Evolutionary conservation across 2,329 filamentous ascomycete species (phyloP).

Genomic region (Xylariaceae sp.): DNA sequence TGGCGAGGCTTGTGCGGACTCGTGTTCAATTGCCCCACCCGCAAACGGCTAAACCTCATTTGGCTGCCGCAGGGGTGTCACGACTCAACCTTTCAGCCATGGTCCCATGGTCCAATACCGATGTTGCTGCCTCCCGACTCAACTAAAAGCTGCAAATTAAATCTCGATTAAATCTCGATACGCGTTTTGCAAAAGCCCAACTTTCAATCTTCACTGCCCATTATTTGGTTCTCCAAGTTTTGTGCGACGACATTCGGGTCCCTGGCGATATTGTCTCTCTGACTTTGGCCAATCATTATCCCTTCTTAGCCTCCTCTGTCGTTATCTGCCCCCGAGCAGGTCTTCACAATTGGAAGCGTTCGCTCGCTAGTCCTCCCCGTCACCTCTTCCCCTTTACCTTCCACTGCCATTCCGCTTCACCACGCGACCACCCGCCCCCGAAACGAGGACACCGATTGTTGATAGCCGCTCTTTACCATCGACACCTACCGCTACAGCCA

Average conservation of each 20-base stretch:
- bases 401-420: constrained; percentile 5
- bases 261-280: constrained; percentile 20
- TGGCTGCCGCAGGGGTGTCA: constrained; percentile 9
- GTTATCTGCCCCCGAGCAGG: constrained; percentile 18
- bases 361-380: constrained; percentile 1
- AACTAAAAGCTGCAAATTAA: constrained; percentile 21
- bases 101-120: background rate
- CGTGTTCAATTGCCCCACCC: constrained; percentile 16
- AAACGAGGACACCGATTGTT: constrained; percentile 8
- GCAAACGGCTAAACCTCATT: constrained; percentile 14
- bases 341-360: no score
- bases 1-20: constrained; percentile 15
- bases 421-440: background rate
- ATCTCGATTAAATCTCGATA: constrained; percentile 29
- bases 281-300: constrained; percentile 18
- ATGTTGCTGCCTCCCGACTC: constrained; percentile 13
- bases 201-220: background rate
- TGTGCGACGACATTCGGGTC: constrained; percentile 17
- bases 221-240: background rate
- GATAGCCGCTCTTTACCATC: background rate
- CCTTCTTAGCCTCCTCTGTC: background rate
- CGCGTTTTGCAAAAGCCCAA: constrained; percentile 14
- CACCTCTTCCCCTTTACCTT: constrained; percentile 13
- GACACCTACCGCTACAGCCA: constrained; percentile 38
- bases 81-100: background rate